These are phyloP conservation scores for Pyrenophora graminea DNA, from an alignment of 2,329 filamentous ascomycete genomes.

Conservation along the genomic window DNA sequence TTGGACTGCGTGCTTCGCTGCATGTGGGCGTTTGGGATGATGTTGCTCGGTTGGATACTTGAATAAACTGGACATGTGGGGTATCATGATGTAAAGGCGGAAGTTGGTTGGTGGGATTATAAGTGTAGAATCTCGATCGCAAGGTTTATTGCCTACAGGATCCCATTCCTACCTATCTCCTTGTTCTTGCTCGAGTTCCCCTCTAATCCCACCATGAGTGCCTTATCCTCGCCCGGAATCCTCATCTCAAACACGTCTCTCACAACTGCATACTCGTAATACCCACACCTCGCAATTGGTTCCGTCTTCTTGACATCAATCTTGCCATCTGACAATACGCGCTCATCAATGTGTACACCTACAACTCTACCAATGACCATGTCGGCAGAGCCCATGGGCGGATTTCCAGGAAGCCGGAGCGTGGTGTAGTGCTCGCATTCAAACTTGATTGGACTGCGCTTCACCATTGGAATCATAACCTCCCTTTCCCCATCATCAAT, in stretches of 20 bases:
- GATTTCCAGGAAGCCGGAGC: conserved; percentile 59
- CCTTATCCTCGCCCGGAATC: conserved; percentile 48
- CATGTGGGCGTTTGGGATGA: too few relatives aligned
- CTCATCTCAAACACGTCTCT: conserved; percentile 64
- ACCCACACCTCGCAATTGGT: conserved; percentile 65
- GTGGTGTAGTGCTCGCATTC: conserved; percentile 62
- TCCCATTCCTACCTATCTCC: conserved; percentile 10
- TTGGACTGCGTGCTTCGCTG: too few relatives aligned
- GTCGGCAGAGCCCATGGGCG: conserved; percentile 62
- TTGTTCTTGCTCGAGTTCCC: conserved; percentile 33
- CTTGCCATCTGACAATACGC: conserved; percentile 58
- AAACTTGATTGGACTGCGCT: conserved; percentile 60
- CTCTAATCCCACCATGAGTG: conserved; percentile 32
- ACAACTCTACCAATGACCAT: conserved; percentile 63
- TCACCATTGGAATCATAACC: conserved; percentile 57
- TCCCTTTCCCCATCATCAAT: background rate
- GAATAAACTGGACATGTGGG: too few relatives aligned
- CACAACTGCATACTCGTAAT: conserved; percentile 63
- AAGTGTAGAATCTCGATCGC: too few relatives aligned
- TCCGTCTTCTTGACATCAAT: conserved; percentile 61
- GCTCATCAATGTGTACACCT: conserved; percentile 61
- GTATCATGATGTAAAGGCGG: too few relatives aligned
- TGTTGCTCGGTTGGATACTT: too few relatives aligned
- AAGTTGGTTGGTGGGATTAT: too few relatives aligned
- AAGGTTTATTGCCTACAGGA: too few relatives aligned